Conservation (phyloP, 345 rosid species). For the Salix udensis region DNA sequence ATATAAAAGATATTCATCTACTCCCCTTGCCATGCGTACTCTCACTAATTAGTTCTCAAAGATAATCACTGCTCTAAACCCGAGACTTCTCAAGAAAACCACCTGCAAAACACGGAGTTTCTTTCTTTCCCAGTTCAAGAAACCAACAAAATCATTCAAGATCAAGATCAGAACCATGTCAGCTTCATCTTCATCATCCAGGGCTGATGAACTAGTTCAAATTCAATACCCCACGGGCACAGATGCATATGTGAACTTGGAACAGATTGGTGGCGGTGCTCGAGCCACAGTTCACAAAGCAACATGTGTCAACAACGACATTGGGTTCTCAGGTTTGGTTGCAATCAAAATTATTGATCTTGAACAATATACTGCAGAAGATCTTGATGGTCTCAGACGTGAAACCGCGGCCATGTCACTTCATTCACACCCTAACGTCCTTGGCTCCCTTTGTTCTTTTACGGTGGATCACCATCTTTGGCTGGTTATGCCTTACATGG, state of each 20-base stretch:
- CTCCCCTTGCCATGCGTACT: slow-evolving; percentile 34
- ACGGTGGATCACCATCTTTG: slow-evolving; percentile 65
- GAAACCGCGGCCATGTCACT: slow-evolving; percentile 78
- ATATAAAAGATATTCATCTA: neutral
- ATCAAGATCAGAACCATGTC: neutral
- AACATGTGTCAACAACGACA: slow-evolving; percentile 43
- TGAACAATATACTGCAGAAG: slow-evolving; percentile 48
- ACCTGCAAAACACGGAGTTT: slow-evolving; percentile 4
- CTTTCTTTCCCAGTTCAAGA: neutral
- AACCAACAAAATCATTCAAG: neutral
- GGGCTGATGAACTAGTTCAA: slow-evolving; percentile 16
- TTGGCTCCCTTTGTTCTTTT: slow-evolving; percentile 76
- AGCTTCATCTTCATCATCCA: neutral
- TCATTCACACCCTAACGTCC: slow-evolving; percentile 74
- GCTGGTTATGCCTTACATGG: slow-evolving; percentile 97
- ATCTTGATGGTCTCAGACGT: slow-evolving; percentile 58
- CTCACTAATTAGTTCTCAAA: slow-evolving; percentile 6
- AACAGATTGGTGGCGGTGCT: slow-evolving; percentile 69
- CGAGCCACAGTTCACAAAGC: slow-evolving; percentile 78
- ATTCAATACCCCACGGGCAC: slow-evolving; percentile 55
- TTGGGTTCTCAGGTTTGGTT: slow-evolving; percentile 38
- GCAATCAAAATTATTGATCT: slow-evolving; percentile 86
- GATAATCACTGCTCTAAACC: slow-evolving; percentile 4
- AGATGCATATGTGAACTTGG: slow-evolving; percentile 47
- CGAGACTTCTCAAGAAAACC: slow-evolving; percentile 37